Evolutionary conservation across 345 rosid species (phyloP), one percentile per base, ranked within the genome.

Genomic region (Eucalyptus virginea): DNA sequence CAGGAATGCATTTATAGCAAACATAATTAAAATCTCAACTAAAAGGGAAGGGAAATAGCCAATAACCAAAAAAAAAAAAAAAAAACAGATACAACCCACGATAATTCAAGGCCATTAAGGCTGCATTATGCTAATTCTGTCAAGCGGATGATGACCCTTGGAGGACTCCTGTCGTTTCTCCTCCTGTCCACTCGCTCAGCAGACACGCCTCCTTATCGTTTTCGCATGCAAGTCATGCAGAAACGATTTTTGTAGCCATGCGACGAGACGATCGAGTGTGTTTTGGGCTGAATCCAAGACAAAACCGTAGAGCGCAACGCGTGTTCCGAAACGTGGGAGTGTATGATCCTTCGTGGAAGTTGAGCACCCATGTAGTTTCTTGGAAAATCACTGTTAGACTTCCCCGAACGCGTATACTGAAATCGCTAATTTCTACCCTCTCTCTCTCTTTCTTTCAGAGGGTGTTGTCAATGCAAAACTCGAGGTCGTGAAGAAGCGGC

Each of bases 291-390:
- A 50, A 3, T 0, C 54, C 54, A 3, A 17, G 21, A 1, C 21
- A 17, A 50, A 17, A 50, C 21, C 54, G 54, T 50, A 16, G 21
- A 50, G 54, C 17, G 51, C 54, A 50, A 50, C 54, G 54, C 8
- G 54, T 1, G 2, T 0, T 1, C 54, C 1, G 2, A 17, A 17
- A 50, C 3, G 54, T 50, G 54, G 21, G 4, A 50, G 21, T 1
- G 54, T 17, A 50, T 47, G 48, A 11, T 50, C 54, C 0, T 50
- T 50, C 2, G 54, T 17, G 54, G 54, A 3, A 17, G 54, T 17
- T 50, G 52, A 3, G 52, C 18, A 16, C 52, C 51, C 52, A 3
- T 3, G 52, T 16, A 62, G 69, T 30, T 62, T 30, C 69, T 28
- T 62, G 18, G 69, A 28, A 28, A 62, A 28, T 62, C 69, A 60